These are phyloP conservation scores for Aureobasidium sp. DNA, from an alignment of 2,329 filamentous ascomycete species.

Conservation along the genomic window DNA sequence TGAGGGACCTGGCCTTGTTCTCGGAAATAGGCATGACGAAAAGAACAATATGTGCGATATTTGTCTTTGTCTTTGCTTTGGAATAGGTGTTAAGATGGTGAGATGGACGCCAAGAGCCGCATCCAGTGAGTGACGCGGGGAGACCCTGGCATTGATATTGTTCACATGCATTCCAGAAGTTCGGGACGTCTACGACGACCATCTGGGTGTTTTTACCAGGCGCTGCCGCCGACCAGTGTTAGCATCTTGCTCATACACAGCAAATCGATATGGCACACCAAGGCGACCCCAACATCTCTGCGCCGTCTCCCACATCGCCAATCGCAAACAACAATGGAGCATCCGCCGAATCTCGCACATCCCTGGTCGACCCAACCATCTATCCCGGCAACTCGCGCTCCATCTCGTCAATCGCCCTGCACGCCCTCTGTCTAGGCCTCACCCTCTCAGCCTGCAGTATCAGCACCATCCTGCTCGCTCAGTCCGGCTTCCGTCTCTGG, in stretches of 20 bases:
- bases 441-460: constrained; percentile 30
- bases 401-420: constrained; percentile 40
- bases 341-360: background rate
- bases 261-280: background rate
- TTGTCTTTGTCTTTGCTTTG: background rate
- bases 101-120: background rate
- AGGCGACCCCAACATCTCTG: constrained; percentile 18
- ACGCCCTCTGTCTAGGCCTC: constrained; percentile 39
- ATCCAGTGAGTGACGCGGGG: background rate
- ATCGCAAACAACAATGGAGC: constrained; percentile 9
- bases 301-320: background rate
- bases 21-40: constrained; percentile 21
- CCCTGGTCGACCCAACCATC: constrained; percentile 28
- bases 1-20: constrained; percentile 27
- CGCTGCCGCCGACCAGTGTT: background rate
- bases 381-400: constrained; percentile 38
- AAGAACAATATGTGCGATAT: background rate
- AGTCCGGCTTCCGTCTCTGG: constrained; percentile 37
- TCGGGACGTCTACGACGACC: background rate
- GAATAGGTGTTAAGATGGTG: background rate
- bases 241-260: background rate
- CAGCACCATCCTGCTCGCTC: constrained; percentile 20
- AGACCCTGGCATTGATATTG: constrained; percentile 12
- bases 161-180: background rate
- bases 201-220: background rate